Evolutionary conservation across 2,329 filamentous ascomycete genomes (phyloP).

Genomic region (Nothophaeocryptopus gaeumannii): DNA sequence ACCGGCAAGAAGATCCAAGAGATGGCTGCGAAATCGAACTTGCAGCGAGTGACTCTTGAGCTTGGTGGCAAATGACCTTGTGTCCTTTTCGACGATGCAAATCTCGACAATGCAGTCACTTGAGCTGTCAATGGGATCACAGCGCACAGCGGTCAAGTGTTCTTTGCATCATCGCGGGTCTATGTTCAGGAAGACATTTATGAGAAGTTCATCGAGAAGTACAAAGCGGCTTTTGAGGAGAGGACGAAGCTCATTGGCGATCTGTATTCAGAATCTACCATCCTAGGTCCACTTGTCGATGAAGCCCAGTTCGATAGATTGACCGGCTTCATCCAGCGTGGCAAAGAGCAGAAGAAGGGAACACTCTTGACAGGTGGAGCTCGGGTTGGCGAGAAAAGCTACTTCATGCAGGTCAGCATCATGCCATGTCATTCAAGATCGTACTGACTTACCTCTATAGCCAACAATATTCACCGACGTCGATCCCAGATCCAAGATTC

Average conservation of each 20-base stretch:
- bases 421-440: too few relatives aligned
- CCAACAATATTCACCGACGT: conserved; percentile 16
- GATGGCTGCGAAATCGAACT: conserved; percentile 53
- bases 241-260: conserved; percentile 13
- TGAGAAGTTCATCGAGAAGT: conserved; percentile 16
- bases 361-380: conserved; percentile 12
- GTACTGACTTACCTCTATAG: neutral
- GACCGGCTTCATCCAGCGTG: conserved; percentile 15
- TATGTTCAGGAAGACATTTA: conserved; percentile 17
- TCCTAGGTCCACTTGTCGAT: conserved; percentile 13
- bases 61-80: conserved; percentile 48
- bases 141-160: conserved; percentile 14
- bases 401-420: conserved; percentile 7
- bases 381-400: conserved; percentile 21
- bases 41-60: conserved; percentile 58
- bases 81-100: conserved; percentile 45
- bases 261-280: conserved; percentile 8
- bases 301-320: conserved; percentile 17
- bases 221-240: conserved; percentile 10
- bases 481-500: conserved; percentile 9
- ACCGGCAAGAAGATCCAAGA: conserved; percentile 57
- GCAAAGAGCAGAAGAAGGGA: conserved; percentile 13
- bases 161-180: conserved; percentile 13
- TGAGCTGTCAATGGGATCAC: conserved; percentile 53
- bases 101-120: conserved; percentile 47